Evolutionary conservation across 441 rosid species (phyloP).

Genomic region (Adansonia gregorii): DNA sequence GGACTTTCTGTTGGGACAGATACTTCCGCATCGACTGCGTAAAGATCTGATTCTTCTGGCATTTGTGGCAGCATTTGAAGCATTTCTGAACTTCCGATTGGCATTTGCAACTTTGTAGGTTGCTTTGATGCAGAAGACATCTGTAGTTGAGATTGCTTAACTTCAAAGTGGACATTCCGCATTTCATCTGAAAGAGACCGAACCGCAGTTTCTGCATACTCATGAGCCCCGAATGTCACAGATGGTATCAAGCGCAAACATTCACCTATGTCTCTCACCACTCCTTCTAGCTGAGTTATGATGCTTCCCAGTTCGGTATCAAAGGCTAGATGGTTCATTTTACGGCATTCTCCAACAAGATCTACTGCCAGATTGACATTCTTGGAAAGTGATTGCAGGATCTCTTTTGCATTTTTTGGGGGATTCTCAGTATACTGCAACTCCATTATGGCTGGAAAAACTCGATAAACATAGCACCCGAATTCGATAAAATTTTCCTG

Average conservation of each 20-base stretch:
- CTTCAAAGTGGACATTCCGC: constrained; percentile 50
- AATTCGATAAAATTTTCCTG: constrained; percentile 49
- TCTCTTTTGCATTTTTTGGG: constrained; percentile 45
- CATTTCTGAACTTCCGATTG: constrained; percentile 16
- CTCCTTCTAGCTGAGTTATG: constrained; percentile 49
- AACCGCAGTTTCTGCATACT: constrained; percentile 56
- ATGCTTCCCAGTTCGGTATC: constrained; percentile 46
- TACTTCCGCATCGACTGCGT: constrained; percentile 46
- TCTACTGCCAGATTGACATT: constrained; percentile 50
- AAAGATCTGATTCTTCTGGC: constrained; percentile 59
- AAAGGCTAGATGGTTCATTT: constrained; percentile 29
- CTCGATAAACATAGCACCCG: constrained; percentile 70
- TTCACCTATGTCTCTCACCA: constrained; percentile 55
- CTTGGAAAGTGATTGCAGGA: constrained; percentile 54
- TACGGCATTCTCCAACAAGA: constrained; percentile 42
- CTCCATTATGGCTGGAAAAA: constrained; percentile 67
- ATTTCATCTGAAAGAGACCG: constrained; percentile 67
- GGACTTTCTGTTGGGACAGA: constrained; percentile 47
- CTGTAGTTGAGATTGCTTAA: constrained; percentile 32
- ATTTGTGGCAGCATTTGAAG: constrained; percentile 15
- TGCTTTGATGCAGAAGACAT: neutral
- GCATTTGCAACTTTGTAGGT: neutral
- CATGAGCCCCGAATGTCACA: constrained; percentile 49
- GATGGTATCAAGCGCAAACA: constrained; percentile 66
- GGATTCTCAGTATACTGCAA: constrained; percentile 48